phyloP scores from a whole-genome alignment of 2,329 filamentous ascomycete genomes.

The Trichoderma pleuroti region DNA sequence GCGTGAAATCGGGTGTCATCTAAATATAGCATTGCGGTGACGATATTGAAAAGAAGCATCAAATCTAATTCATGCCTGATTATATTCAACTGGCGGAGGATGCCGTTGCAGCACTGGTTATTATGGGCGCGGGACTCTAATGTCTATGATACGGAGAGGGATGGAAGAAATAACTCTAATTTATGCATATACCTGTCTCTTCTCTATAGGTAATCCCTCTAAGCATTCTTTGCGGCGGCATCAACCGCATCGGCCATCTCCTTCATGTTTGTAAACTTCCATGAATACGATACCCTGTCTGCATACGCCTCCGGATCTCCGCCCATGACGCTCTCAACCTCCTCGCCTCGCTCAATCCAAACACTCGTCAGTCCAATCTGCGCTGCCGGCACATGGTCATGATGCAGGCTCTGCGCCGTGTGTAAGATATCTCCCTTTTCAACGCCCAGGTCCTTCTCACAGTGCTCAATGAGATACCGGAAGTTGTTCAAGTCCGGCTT shows the following conservation, averaged over 20 bases:
- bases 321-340: slow-evolving; percentile 28
- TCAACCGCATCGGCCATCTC: slow-evolving; percentile 59
- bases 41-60: neutral
- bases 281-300: slow-evolving; percentile 37
- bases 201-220: neutral
- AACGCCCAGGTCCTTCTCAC: slow-evolving; percentile 52
- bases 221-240: slow-evolving; percentile 14
- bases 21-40: neutral
- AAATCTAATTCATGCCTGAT: neutral
- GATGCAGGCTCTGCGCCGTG: slow-evolving; percentile 63
- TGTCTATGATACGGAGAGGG: neutral
- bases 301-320: slow-evolving; percentile 32
- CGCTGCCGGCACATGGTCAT: slow-evolving; percentile 65
- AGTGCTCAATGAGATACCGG: slow-evolving; percentile 56
- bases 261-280: slow-evolving; percentile 55
- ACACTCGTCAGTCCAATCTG: slow-evolving; percentile 56
- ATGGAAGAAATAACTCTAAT: neutral
- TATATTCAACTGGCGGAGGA: neutral
- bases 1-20: neutral
- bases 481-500: slow-evolving; percentile 67
- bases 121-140: too few relatives aligned
- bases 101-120: neutral
- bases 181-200: too few relatives aligned
- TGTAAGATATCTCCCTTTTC: slow-evolving; percentile 55
- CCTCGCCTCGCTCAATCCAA: slow-evolving; percentile 60